Evolutionary conservation across 352 stramenopile species (phyloP), one percentile per base, ranked within the genome.

Genomic region (Pythium sp.): DNA sequence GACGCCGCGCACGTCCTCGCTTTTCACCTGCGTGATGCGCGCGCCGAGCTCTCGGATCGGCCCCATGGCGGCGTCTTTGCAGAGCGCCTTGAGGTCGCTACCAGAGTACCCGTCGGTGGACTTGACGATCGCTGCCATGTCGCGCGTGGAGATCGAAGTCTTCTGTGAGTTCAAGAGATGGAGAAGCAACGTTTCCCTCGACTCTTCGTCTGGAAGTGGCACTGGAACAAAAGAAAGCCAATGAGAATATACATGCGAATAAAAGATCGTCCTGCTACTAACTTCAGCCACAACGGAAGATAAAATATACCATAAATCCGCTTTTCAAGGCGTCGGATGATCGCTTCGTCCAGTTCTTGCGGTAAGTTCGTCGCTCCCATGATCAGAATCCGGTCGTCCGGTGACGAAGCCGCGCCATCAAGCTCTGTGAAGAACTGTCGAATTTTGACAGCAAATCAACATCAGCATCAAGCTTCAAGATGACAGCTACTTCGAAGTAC

Each of bases 51-150:
- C 87, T 43, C 95, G 89, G 34, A 98, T 93, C 2, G 93, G 90
- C 22, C 96, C 91, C 64, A 98, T 92, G 26, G 94, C 94, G 15
- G 96, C 96, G 54, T 97, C 95, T 67, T 98, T 95, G 71, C 94
- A 98, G 0, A 99, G 66, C 70, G 97, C 94, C 65, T 98, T 98
- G 22, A 96, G 71, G 69, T 96, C 88, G 53, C 86, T 94, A 4
- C 88, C 88, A 8, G 88, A 94, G 56, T 97, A 98, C 34, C 87
- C 80, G 36, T 90, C 79, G 0, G 92, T 98, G 38, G 69, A 73
- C 5, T 82, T 73, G 3, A 93, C 87, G 34, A 98, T 81, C 11
- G 65, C 56, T 14, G 81, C 79, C 59, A 97, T 71, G 62, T 96
- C 88, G 32, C 74, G 82, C 2, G 73, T 71, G 61, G 80, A 82